Evolutionary conservation across 192 early-diverging fungal genomes (phyloP).

Genomic region (Chytriomyces sp.): DNA sequence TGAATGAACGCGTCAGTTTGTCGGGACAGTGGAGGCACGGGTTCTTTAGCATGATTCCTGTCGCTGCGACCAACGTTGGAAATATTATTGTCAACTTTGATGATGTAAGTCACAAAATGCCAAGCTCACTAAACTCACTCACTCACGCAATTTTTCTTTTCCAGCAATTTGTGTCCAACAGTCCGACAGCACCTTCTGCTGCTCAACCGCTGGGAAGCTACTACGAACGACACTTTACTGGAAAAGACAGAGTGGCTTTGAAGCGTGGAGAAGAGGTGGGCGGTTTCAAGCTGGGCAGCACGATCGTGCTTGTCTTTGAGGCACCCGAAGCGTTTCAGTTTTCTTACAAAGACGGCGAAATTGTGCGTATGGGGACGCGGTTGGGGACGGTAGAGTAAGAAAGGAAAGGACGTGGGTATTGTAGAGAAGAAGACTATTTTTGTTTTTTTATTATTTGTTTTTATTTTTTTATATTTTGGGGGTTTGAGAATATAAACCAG

Average conservation of each 20-base stretch:
- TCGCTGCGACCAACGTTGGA: slow-evolving; percentile 98
- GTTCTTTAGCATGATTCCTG: slow-evolving; percentile 95
- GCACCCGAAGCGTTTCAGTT: slow-evolving; percentile 85
- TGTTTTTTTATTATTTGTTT: no score
- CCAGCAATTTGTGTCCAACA: slow-evolving; percentile 56
- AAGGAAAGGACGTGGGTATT: no score
- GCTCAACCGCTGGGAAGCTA: slow-evolving; percentile 69
- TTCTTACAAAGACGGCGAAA: slow-evolving; percentile 68
- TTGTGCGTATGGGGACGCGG: slow-evolving; percentile 81
- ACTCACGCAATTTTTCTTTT: background rate
- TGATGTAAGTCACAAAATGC: slow-evolving; percentile 53
- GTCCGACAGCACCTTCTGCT: slow-evolving; percentile 37
- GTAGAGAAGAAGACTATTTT: no score
- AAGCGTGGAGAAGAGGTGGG: slow-evolving; percentile 88
- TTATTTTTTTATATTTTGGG: no score
- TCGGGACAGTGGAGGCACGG: slow-evolving; percentile 90
- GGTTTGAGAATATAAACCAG: no score
- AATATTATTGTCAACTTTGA: slow-evolving; percentile 95
- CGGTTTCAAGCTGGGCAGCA: slow-evolving; percentile 93
- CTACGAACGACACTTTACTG: slow-evolving; percentile 73
- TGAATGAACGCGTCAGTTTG: slow-evolving; percentile 96
- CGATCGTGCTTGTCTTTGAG: slow-evolving; percentile 96
- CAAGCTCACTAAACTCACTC: background rate
- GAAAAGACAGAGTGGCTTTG: slow-evolving; percentile 70
- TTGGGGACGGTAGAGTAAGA: slow-evolving; percentile 42